Percentiles rank a stretch among this genome's conserved stretches.
These are phyloP conservation scores for Hymenoscyphus albidus DNA, from an alignment of 2,329 filamentous ascomycete genomes.

Conservation along the genomic window DNA sequence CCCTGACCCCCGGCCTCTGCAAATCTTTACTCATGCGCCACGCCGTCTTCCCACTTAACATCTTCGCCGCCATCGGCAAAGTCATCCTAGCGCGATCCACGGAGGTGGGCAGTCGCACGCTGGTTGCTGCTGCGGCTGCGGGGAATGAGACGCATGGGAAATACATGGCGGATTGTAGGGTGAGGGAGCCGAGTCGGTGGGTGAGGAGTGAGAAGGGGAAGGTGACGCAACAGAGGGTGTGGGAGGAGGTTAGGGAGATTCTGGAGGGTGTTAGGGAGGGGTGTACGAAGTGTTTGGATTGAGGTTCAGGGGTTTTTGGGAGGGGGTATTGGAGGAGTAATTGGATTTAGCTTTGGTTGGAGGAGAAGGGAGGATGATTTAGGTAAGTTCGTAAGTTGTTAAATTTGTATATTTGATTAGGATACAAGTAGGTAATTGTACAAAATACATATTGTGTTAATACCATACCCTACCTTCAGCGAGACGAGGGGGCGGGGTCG, in stretches of 20 bases:
- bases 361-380: no score
- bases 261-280: conserved; percentile 43
- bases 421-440: no score
- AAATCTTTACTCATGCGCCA: conserved; percentile 29
- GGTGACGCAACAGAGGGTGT: conserved; percentile 38
- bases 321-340: no score
- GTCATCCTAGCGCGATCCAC: conserved; percentile 27
- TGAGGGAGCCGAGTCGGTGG: conserved; percentile 33
- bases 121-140: conserved; percentile 32
- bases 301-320: not conserved
- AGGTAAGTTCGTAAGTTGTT: no score
- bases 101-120: conserved; percentile 34
- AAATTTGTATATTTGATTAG: no score
- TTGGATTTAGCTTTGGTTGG: no score
- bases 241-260: conserved; percentile 41
- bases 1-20: conserved; percentile 34
- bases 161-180: conserved; percentile 30
- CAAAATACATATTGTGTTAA: no score
- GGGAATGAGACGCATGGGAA: conserved; percentile 34
- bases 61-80: conserved; percentile 7
- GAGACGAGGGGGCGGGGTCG: no score
- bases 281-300: conserved; percentile 25
- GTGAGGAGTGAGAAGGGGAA: conserved; percentile 39
- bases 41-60: conserved; percentile 6
- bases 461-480: no score